phyloP scores from a whole-genome alignment of 257 asterid genomes.

The Solanum sitiens region DNA sequence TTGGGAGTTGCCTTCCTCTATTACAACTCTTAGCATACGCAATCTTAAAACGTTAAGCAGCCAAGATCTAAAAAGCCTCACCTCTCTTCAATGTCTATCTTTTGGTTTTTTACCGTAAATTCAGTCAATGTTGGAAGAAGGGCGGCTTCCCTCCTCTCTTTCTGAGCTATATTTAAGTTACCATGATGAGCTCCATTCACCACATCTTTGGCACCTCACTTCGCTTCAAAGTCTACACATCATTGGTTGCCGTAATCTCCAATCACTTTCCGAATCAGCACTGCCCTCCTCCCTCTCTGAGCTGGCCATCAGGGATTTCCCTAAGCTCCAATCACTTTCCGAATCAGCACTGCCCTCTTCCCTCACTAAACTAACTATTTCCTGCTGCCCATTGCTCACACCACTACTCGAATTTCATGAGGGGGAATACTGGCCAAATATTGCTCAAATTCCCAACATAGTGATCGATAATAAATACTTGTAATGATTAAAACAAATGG shows the following conservation, averaged over 20 bases:
- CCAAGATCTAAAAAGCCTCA: neutral
- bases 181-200: neutral
- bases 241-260: rapidly evolving
- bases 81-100: neutral
- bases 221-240: neutral
- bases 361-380: neutral
- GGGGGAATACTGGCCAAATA: neutral
- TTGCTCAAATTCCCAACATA: neutral
- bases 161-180: neutral
- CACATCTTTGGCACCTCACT: neutral
- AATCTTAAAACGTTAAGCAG: neutral
- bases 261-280: neutral
- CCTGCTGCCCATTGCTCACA: neutral
- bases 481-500: neutral
- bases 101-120: neutral
- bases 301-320: too few relatives aligned
- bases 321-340: too few relatives aligned
- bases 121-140: neutral
- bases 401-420: neutral
- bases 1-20: neutral
- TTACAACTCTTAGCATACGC: neutral
- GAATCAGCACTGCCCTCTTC: neutral
- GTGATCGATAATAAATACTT: rapidly evolving
- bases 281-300: too few relatives aligned
- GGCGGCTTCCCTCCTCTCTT: neutral